Base-by-base conservation (phyloP, 1,139 yeast species). In the Yamadazyma sp. region DNA sequence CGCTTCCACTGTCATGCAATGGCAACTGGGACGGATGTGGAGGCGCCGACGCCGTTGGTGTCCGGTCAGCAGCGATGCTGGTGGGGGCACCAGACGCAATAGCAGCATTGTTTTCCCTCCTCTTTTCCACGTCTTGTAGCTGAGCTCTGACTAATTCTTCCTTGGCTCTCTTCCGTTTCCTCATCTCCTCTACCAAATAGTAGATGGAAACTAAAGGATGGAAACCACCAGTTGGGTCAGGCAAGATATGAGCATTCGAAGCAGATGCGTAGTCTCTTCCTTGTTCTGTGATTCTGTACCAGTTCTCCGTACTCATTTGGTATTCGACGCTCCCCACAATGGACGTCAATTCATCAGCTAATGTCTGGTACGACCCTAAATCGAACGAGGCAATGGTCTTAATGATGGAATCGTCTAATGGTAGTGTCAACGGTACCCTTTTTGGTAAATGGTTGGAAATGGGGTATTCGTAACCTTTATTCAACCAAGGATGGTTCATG, bases 401-500 rank as follows among this genome's bases (percentile, higher is more conserved):
- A 20, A 92, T 68, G 17, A 91, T 85, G 1, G 70, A 75, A 0
- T 75, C 74, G 57, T 89, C 89, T 37, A 94, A 68, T 0, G 96
- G 95, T 20, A 83, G 61, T 1, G 77, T 66, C 40, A 94, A 64
- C 3, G 98, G 98, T 4, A 68, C 62, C 52, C 98, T 73, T 39
- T 73, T 75, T 0, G 98, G 96, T 29, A 92, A 63, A 57, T 82
- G 84, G 36, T 82, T 81, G 5, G 82, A 76, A 2, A 87, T 83
- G 0, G 83, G 77, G 34, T 76, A 77, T 44, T 89, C 96, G 56
- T 79, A 89, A 14, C 97, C 97, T 58, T 83, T 83, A 44, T 75
- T 76, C 88, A 94, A 85, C 99, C 99, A 92, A 2, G 96, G 97
- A 54, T 92, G 98, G 44, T 77, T 73, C 50, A 86, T 75, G 6